These are phyloP conservation scores for Fusarium heterosporum DNA, from an alignment of 2,329 filamentous ascomycete species.

Conservation along the genomic window DNA sequence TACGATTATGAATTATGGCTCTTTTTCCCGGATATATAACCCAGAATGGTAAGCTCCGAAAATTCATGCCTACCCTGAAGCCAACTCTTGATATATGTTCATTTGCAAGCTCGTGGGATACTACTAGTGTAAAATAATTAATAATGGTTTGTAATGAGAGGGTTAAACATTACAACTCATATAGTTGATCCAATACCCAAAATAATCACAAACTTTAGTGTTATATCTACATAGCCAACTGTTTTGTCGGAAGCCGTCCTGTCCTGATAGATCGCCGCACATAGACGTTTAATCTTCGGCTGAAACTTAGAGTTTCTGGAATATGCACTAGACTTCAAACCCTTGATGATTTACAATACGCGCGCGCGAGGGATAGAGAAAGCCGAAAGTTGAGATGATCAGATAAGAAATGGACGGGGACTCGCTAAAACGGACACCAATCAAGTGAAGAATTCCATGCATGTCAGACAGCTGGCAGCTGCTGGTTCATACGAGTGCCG, in stretches of 20 bases:
- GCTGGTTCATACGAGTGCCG: slow-evolving; percentile 6
- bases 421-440: slow-evolving; percentile 16
- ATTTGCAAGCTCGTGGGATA: background rate
- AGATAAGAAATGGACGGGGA: background rate
- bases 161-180: no score
- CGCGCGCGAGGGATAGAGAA: slow-evolving; percentile 15
- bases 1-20: background rate
- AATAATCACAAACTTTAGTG: no score
- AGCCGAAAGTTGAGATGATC: background rate
- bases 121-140: background rate
- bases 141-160: background rate
- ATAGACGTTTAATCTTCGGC: background rate
- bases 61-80: background rate
- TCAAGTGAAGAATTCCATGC: background rate
- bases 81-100: background rate
- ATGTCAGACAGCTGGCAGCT: background rate
- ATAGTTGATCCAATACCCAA: no score
- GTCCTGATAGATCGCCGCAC: background rate
- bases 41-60: background rate
- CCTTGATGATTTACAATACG: slow-evolving; percentile 18
- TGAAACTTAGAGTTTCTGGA: background rate
- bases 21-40: slow-evolving; percentile 14
- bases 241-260: background rate
- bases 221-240: no score
- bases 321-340: background rate